phyloP scores from a whole-genome alignment of 176 grass and related monocot species.

The Zoysia japonica region DNA sequence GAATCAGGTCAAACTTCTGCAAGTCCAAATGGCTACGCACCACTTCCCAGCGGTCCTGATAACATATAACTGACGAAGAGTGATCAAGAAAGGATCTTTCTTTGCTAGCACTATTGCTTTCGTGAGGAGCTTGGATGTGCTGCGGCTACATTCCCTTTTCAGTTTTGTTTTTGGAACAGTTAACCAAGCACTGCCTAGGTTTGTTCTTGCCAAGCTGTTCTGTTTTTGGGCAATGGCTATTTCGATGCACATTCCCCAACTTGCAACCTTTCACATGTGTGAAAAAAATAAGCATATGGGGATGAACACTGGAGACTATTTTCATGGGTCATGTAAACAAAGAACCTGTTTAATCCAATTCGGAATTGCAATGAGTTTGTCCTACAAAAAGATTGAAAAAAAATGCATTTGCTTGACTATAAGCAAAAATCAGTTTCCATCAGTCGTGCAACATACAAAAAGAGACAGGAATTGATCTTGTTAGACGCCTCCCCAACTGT shows the following conservation, averaged over 20 bases:
- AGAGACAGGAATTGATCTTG: constrained; percentile 63
- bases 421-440: no score
- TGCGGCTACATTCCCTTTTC: neutral
- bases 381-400: neutral
- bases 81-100: neutral
- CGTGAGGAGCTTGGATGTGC: neutral
- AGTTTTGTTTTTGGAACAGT: neutral
- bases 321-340: neutral
- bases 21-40: constrained; percentile 51
- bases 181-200: neutral
- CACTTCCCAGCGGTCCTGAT: constrained; percentile 67
- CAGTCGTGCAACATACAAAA: no score
- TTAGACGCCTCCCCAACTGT: constrained; percentile 75
- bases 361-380: neutral
- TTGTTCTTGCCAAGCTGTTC: constrained; percentile 24
- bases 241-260: neutral
- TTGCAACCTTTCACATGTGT: neutral
- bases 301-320: neutral
- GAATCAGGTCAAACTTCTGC: constrained; percentile 35
- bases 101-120: neutral
- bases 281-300: neutral
- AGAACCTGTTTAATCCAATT: neutral
- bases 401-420: no score
- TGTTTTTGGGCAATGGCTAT: neutral
- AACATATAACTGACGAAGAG: constrained; percentile 48